phyloP scores from a whole-genome alignment of 2,329 filamentous ascomycete genomes.

The Neofusicoccum laricinum region DNA sequence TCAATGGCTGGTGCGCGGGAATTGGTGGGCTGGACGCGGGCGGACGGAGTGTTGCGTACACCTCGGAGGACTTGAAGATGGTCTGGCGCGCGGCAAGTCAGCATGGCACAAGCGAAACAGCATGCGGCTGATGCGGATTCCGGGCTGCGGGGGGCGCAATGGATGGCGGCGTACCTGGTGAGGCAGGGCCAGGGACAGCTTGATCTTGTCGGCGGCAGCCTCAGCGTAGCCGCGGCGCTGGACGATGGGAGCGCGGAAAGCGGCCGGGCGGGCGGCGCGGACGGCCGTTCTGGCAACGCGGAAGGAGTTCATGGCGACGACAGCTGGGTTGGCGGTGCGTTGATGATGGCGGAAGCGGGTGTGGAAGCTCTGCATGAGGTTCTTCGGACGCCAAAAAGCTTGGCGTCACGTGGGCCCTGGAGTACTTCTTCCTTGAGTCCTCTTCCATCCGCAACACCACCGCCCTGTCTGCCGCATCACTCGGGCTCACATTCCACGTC shows the following conservation, averaged over 20 bases:
- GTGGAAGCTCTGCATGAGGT: constrained; percentile 12
- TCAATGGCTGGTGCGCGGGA: not conserved
- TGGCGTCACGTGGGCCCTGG: constrained; percentile 15
- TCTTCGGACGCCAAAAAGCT: constrained; percentile 17
- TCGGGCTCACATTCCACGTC: too few species aligned
- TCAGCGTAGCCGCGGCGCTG: constrained; percentile 84
- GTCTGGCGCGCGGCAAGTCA: constrained; percentile 44
- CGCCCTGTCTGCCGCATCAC: not conserved
- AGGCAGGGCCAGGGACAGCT: constrained; percentile 95
- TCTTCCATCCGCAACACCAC: not conserved
- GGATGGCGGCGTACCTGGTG: constrained; percentile 75
- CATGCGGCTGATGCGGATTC: not conserved
- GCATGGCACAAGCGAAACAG: not conserved
- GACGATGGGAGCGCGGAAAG: constrained; percentile 65
- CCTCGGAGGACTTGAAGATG: constrained; percentile 68
- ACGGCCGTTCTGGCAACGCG: constrained; percentile 88
- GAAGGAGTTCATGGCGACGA: constrained; percentile 78
- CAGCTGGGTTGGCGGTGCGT: constrained; percentile 9
- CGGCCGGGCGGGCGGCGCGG: constrained; percentile 69
- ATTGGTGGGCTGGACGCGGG: constrained; percentile 21
- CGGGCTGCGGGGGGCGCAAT: not conserved
- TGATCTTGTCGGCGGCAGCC: constrained; percentile 66
- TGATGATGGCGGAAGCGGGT: constrained; percentile 11
- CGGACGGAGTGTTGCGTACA: constrained; percentile 53
- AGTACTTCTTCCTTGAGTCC: too few species aligned